These are phyloP conservation scores for Forsythia suspensa DNA, from an alignment of 257 asterid species.

Conservation along the genomic window DNA sequence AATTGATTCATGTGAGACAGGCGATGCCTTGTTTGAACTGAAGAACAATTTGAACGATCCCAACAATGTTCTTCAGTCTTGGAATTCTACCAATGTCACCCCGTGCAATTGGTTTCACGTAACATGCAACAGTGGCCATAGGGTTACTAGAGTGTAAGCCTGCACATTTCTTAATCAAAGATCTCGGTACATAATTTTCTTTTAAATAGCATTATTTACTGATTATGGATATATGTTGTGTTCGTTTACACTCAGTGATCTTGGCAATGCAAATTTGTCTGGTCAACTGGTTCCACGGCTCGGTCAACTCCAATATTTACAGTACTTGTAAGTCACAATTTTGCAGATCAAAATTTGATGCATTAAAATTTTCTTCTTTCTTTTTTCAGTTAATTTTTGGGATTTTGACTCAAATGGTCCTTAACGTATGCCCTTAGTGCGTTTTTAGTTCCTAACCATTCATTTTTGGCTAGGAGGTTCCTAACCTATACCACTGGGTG, in stretches of 20 bases:
- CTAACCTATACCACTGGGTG: no score
- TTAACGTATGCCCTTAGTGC: no score
- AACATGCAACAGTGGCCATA: conserved; percentile 71
- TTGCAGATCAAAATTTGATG: conserved; percentile 4
- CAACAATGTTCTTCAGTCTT: conserved; percentile 81
- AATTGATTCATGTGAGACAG: conserved; percentile 41
- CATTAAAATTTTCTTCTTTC: background rate
- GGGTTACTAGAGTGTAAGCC: conserved; percentile 87
- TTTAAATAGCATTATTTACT: background rate
- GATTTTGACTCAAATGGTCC: no score
- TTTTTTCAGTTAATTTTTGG: no score
- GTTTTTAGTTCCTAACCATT: no score
- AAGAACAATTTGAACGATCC: conserved; percentile 81
- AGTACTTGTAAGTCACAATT: conserved; percentile 75
- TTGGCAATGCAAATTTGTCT: conserved; percentile 89
- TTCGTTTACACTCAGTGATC: conserved; percentile 58
- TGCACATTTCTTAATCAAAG: background rate
- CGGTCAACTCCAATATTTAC: conserved; percentile 66
- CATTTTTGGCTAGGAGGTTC: no score
- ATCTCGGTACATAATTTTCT: conserved; percentile 13
- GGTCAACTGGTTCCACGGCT: conserved; percentile 92
- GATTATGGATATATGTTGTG: conserved; percentile 13
- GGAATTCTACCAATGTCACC: conserved; percentile 94
- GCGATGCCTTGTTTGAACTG: conserved; percentile 84
- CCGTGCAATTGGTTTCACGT: conserved; percentile 97